Evolutionary conservation across 108 stramenopile species (phyloP).

Genomic region (Nitzschia putrida): DNA sequence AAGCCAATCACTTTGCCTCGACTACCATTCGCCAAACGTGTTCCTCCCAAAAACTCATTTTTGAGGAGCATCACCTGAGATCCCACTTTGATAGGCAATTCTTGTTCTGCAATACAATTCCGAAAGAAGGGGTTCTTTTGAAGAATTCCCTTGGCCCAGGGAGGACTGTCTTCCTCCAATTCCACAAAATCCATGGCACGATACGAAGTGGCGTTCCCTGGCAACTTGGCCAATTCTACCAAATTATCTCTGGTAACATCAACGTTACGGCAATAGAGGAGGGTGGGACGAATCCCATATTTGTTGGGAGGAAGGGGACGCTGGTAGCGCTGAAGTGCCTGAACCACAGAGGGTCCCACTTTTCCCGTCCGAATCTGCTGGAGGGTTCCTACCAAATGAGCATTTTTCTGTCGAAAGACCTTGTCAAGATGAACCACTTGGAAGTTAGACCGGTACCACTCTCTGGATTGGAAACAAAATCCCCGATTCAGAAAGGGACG

Average conservation of each 20-base stretch:
- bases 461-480: slow-evolving; percentile 50
- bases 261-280: slow-evolving; percentile 62
- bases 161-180: slow-evolving; percentile 33
- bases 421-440: slow-evolving; percentile 49
- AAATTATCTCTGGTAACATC: slow-evolving; percentile 80
- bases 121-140: slow-evolving; percentile 36
- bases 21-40: slow-evolving; percentile 57
- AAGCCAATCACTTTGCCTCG: slow-evolving; percentile 71
- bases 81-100: slow-evolving; percentile 57
- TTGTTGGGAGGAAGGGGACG: slow-evolving; percentile 38
- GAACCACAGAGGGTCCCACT: slow-evolving; percentile 9
- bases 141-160: slow-evolving; percentile 36
- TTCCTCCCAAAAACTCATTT: slow-evolving; percentile 49
- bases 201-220: slow-evolving; percentile 45
- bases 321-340: slow-evolving; percentile 24
- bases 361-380: slow-evolving; percentile 74
- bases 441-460: slow-evolving; percentile 36
- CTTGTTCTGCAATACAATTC: slow-evolving; percentile 43
- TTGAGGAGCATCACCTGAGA: slow-evolving; percentile 89
- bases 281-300: slow-evolving; percentile 53
- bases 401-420: slow-evolving; percentile 83
- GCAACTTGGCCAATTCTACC: slow-evolving; percentile 51
- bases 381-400: slow-evolving; percentile 62
- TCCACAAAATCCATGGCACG: slow-evolving; percentile 53
- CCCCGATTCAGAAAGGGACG: slow-evolving; percentile 38